Evolutionary conservation across 2,329 filamentous ascomycete genomes (phyloP).

Genomic region (Geoglossum cookeanum): DNA sequence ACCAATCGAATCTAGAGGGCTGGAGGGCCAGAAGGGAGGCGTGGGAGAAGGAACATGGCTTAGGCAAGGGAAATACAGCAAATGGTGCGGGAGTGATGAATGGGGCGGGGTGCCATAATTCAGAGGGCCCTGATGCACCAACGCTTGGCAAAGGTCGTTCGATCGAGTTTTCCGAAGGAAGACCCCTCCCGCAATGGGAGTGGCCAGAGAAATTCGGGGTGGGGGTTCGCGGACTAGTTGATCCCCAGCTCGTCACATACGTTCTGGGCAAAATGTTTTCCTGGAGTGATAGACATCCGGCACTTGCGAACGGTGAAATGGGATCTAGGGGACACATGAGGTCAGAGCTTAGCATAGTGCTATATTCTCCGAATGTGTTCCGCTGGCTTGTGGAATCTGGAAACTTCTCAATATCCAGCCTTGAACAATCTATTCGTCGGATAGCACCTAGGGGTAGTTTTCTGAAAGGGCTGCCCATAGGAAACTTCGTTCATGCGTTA

Average conservation of each 20-base stretch:
- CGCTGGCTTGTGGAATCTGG: slow-evolving; percentile 41
- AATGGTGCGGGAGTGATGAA: not conserved
- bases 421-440: slow-evolving; percentile 21
- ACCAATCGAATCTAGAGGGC: slow-evolving; percentile 6
- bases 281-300: slow-evolving; percentile 4
- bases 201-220: slow-evolving; percentile 15
- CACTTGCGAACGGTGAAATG: not conserved
- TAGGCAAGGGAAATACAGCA: not conserved
- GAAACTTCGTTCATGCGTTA: not conserved
- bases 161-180: not conserved
- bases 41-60: slow-evolving; percentile 1
- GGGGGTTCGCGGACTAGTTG: slow-evolving; percentile 20
- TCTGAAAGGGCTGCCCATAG: not conserved
- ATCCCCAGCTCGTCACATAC: slow-evolving; percentile 45
- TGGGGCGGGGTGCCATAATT: not conserved
- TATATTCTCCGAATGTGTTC: slow-evolving; percentile 33
- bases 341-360: slow-evolving; percentile 19
- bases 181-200: slow-evolving; percentile 22
- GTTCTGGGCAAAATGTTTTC: slow-evolving; percentile 30
- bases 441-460: not conserved
- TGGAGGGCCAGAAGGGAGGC: slow-evolving; percentile 1
- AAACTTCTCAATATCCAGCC: slow-evolving; percentile 24
- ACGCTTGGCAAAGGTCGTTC: not conserved
- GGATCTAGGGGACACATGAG: not conserved
- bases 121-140: not conserved